Percentiles rank a stretch among this genome's conserved stretches.
Conservation (phyloP, 2,329 filamentous ascomycete genomes). For the Diaporthe caulivora region DNA sequence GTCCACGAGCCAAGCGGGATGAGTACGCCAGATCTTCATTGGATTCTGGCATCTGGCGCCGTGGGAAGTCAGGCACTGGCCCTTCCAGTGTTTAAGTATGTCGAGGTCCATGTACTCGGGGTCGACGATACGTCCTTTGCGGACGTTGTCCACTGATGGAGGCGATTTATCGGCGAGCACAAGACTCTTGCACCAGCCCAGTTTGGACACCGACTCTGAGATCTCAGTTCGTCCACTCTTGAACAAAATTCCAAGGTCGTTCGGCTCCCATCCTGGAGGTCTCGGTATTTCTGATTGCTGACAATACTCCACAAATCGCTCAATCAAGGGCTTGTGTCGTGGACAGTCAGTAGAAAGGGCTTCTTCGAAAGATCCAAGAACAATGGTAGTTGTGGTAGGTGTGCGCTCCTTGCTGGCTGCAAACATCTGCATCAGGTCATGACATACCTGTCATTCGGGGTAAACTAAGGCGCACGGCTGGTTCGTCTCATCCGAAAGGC, state of each 20-base stretch:
- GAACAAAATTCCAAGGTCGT: not conserved
- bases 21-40: slow-evolving; percentile 12
- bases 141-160: not conserved
- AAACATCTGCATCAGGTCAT: slow-evolving; percentile 3
- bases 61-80: not conserved
- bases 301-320: not conserved
- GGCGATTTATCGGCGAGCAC: slow-evolving; percentile 5
- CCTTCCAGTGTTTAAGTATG: slow-evolving; percentile 2
- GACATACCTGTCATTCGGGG: not conserved
- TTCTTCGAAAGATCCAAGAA: slow-evolving; percentile 7
- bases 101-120: not conserved
- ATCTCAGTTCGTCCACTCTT: not conserved
- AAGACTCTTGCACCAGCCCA: not conserved
- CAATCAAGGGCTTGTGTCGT: not conserved
- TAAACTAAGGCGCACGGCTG: not conserved
- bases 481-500: not conserved
- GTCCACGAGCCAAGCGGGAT: not conserved
- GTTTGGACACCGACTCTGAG: not conserved
- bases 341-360: not conserved
- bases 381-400: not conserved
- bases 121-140: slow-evolving; percentile 8
- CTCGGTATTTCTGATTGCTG: not conserved
- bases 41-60: not conserved
- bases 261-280: not conserved
- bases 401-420: not conserved